Conservation (phyloP, 1,139 yeast genomes). For the Sugiyamaella japonica region DNA sequence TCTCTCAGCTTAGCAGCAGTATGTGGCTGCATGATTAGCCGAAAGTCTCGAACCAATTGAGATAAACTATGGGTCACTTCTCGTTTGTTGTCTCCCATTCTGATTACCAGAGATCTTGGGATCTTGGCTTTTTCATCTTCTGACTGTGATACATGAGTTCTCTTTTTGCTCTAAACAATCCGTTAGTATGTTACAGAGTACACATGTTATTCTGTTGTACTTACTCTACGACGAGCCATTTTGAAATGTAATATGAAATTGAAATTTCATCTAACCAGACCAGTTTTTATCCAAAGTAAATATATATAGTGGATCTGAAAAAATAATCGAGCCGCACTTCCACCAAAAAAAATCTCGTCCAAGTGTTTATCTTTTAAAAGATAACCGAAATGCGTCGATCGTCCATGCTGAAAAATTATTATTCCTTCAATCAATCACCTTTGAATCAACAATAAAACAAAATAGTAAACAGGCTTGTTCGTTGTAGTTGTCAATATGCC, state of each 20-base stretch:
- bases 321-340: constrained; percentile 9
- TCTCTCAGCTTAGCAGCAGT: constrained; percentile 89
- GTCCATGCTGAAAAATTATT: constrained; percentile 4
- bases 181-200: background rate
- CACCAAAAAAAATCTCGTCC: too few relatives aligned
- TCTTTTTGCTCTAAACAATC: constrained; percentile 53
- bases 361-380: constrained; percentile 9
- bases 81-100: constrained; percentile 66
- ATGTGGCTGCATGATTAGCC: constrained; percentile 94
- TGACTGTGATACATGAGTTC: constrained; percentile 73
- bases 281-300: too few relatives aligned
- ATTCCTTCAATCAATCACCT: background rate
- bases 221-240: constrained; percentile 54
- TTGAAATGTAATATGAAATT: constrained; percentile 17
- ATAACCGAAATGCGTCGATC: constrained; percentile 9
- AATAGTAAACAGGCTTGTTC: too few relatives aligned
- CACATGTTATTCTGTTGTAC: constrained; percentile 28
- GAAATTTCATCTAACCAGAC: too few relatives aligned
- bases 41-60: constrained; percentile 82
- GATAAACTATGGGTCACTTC: constrained; percentile 77
- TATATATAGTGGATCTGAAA: constrained; percentile 6
- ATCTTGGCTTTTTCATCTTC: constrained; percentile 71
- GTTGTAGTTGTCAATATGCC: constrained; percentile 1
- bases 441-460: too few relatives aligned
- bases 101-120: constrained; percentile 91